A percentile compares a stretch with the other conserved stretches of the same genome.
phyloP scores from a whole-genome alignment of 495 filamentous ascomycete genomes.

The Trichoderma erinaceum region DNA sequence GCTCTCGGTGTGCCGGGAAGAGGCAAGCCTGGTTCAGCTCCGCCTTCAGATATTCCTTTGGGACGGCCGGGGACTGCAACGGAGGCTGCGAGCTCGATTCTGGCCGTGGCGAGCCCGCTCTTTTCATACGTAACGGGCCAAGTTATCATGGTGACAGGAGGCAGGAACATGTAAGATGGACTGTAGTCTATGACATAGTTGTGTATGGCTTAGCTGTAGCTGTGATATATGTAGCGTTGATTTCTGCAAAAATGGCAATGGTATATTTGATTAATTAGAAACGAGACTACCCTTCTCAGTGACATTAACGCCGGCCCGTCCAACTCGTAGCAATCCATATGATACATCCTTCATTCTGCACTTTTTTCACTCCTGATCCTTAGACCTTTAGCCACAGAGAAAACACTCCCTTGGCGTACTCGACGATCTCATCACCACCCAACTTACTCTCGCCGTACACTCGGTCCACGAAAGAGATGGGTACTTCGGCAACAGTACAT shows the following conservation, averaged over 20 bases:
- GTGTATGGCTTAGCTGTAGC: background rate
- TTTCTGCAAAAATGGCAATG: slow-evolving; percentile 5
- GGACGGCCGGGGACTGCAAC: slow-evolving; percentile 66
- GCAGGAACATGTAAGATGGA: slow-evolving; percentile 62
- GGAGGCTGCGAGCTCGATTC: slow-evolving; percentile 71
- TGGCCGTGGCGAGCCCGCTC: slow-evolving; percentile 73
- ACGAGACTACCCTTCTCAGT: slow-evolving; percentile 11
- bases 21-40: slow-evolving; percentile 31
- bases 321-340: background rate
- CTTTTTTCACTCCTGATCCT: background rate
- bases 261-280: slow-evolving; percentile 13
- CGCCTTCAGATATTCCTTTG: slow-evolving; percentile 66
- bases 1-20: slow-evolving; percentile 63
- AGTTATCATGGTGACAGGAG: slow-evolving; percentile 78
- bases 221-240: background rate
- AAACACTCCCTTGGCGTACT: slow-evolving; percentile 91
- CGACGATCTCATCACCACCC: slow-evolving; percentile 93
- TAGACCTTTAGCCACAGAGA: slow-evolving; percentile 84
- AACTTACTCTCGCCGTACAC: slow-evolving; percentile 94
- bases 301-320: slow-evolving; percentile 18
- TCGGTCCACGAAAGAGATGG: slow-evolving; percentile 92
- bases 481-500: slow-evolving; percentile 83
- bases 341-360: background rate
- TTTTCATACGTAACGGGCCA: slow-evolving; percentile 80
- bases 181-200: background rate